phyloP scores from a whole-genome alignment of 352 stramenopile species.

The Phytophthora gonapodyides region DNA sequence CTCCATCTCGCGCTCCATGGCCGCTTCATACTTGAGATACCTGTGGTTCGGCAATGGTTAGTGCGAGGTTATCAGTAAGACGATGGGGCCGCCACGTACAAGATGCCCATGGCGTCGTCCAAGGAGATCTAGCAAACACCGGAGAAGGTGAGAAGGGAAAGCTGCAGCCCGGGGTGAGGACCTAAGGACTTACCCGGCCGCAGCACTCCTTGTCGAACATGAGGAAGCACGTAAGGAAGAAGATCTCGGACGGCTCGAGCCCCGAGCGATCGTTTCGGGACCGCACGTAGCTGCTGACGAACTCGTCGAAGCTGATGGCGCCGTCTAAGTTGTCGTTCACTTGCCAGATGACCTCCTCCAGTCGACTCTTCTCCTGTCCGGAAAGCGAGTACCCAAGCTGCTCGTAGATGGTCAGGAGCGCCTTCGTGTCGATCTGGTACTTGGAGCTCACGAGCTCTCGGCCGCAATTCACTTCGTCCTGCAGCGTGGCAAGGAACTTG shows the following conservation, averaged over 20 bases:
- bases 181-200: constrained; percentile 49
- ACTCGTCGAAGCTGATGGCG: constrained; percentile 74
- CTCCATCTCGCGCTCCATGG: constrained; percentile 85
- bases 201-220: constrained; percentile 81
- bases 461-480: constrained; percentile 63
- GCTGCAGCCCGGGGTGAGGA: not conserved
- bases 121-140: constrained; percentile 54
- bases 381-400: constrained; percentile 47
- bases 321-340: constrained; percentile 82
- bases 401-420: constrained; percentile 61
- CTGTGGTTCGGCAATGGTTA: constrained; percentile 21
- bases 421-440: constrained; percentile 56
- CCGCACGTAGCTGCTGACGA: constrained; percentile 73
- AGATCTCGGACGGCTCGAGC: constrained; percentile 73
- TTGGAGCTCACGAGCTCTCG: constrained; percentile 55
- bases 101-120: constrained; percentile 80
- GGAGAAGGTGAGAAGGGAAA: not conserved
- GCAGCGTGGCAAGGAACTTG: constrained; percentile 54
- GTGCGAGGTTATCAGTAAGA: not conserved
- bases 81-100: constrained; percentile 41
- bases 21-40: constrained; percentile 76
- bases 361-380: constrained; percentile 43
- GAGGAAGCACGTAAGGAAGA: constrained; percentile 86
- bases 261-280: constrained; percentile 64
- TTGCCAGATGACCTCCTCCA: constrained; percentile 82